These are phyloP conservation scores for Fomitopsis pinicola DNA, from an alignment of 1,284 basidiomycete species.

Conservation along the genomic window DNA sequence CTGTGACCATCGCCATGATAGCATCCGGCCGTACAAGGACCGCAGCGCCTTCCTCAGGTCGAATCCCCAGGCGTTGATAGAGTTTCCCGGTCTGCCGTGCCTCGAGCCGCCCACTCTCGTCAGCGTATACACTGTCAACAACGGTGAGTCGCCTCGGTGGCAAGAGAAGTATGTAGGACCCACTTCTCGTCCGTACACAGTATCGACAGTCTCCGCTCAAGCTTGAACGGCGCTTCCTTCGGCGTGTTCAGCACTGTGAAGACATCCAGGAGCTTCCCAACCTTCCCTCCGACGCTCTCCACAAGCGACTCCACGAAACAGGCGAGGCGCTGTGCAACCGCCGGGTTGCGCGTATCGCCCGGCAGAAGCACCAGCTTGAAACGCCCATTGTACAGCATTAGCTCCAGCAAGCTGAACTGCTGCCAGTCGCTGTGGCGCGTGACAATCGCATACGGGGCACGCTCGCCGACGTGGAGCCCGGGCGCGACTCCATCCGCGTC, in stretches of 20 bases:
- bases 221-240: not conserved
- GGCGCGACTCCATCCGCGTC: no score
- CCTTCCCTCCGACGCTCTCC: no score
- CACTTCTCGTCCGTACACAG: not conserved
- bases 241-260: not conserved
- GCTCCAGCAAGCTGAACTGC: no score
- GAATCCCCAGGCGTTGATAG: not conserved
- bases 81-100: not conserved
- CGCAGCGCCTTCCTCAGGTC: not conserved
- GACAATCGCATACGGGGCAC: no score
- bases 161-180: not conserved
- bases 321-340: no score
- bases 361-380: no score
- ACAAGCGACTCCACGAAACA: no score
- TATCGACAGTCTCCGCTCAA: not conserved
- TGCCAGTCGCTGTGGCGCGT: no score
- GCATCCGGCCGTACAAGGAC: not conserved
- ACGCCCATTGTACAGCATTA: no score
- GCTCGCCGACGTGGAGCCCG: no score
- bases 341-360: no score
- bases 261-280: not conserved
- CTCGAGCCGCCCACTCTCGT: not conserved
- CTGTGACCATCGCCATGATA: not conserved
- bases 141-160: not conserved
- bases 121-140: not conserved